A percentile compares a stretch with the other conserved stretches of the same genome.
These are phyloP conservation scores for Durotheca rogersii DNA, from an alignment of 495 filamentous ascomycete genomes.

Conservation along the genomic window DNA sequence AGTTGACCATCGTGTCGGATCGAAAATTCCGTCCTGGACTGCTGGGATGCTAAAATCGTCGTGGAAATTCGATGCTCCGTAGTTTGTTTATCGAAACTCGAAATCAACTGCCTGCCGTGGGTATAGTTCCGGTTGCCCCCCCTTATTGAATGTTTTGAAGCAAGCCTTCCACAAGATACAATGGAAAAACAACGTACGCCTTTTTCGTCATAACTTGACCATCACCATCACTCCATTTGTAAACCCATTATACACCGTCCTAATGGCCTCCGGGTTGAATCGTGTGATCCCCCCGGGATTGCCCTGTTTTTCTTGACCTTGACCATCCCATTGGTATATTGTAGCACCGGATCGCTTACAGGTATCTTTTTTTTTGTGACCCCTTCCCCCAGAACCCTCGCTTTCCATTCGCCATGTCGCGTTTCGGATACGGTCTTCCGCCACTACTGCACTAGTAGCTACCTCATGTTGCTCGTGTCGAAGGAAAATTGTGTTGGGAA, in stretches of 20 bases:
- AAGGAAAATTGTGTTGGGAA: slow-evolving; percentile 89
- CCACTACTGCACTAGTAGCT: too few species aligned
- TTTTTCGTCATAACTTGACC: slow-evolving; percentile 3
- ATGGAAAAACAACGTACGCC: slow-evolving; percentile 13
- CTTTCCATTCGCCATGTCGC: not conserved
- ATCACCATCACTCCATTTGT: not conserved
- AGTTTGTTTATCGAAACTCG: slow-evolving; percentile 8
- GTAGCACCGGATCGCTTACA: not conserved
- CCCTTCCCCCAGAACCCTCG: not conserved
- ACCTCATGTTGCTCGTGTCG: slow-evolving; percentile 64
- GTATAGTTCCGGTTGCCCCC: slow-evolving; percentile 23
- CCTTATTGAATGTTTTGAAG: slow-evolving; percentile 18
- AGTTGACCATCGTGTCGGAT: slow-evolving; percentile 12
- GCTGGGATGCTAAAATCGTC: slow-evolving; percentile 17
- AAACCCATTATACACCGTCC: not conserved
- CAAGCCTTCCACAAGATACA: slow-evolving; percentile 6
- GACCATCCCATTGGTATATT: not conserved
- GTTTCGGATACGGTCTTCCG: too few species aligned
- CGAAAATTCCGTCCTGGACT: slow-evolving; percentile 17
- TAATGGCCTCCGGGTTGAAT: slow-evolving; percentile 1
- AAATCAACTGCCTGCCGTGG: slow-evolving; percentile 20
- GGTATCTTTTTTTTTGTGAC: slow-evolving; percentile 1
- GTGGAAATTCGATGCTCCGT: slow-evolving; percentile 9
- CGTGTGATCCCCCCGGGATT: not conserved
- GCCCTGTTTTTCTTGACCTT: slow-evolving; percentile 1